phyloP scores from a whole-genome alignment of 306 rosid genomes.

The Corylus heterophylla region DNA sequence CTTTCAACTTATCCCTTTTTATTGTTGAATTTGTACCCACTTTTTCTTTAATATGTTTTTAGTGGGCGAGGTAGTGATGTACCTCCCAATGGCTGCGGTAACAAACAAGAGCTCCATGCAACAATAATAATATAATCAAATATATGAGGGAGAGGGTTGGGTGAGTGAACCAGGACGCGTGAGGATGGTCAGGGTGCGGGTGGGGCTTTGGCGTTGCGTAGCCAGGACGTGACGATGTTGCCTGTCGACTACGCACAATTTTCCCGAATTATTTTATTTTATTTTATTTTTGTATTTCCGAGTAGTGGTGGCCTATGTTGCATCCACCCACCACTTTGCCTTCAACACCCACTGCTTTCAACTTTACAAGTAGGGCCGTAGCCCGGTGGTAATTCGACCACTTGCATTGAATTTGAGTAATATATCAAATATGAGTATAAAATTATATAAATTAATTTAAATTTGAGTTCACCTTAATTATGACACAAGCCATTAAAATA shows the following conservation, averaged over 20 bases:
- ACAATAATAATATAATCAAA: background rate
- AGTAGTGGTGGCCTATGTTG: background rate
- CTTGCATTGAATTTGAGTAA: no score
- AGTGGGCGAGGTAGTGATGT: background rate
- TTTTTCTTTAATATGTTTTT: background rate
- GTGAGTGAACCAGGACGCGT: conserved; percentile 23
- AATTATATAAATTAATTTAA: no score
- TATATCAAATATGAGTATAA: no score
- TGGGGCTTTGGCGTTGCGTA: conserved; percentile 23
- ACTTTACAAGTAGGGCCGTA: no score
- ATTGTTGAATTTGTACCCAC: no score
- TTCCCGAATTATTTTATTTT: background rate
- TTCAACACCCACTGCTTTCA: no score
- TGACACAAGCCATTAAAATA: no score
- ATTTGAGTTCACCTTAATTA: no score
- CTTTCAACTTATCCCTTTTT: no score
- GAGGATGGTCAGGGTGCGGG: background rate
- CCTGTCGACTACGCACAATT: conserved; percentile 11
- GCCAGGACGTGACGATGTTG: conserved; percentile 17
- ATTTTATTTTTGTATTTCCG: background rate
- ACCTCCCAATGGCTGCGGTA: conserved; percentile 5
- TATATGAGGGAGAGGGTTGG: background rate
- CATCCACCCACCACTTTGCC: background rate
- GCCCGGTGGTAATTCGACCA: no score
- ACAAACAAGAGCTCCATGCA: background rate